phyloP scores from a whole-genome alignment of 345 rosid genomes.

The Triadica sebifera region DNA sequence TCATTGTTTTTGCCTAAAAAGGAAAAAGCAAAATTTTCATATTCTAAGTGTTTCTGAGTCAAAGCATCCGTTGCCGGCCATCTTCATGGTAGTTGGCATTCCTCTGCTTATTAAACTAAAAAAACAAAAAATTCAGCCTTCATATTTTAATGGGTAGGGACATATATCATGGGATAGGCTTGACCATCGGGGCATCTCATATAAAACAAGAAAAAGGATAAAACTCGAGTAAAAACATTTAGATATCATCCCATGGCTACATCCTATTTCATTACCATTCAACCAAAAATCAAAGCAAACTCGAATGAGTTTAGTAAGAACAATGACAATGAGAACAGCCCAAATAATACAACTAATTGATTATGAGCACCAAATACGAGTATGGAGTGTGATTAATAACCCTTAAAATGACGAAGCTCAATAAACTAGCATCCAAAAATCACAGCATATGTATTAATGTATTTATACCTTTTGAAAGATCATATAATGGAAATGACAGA shows the following conservation, averaged over 20 bases:
- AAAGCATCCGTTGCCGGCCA: not conserved
- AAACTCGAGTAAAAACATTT: not conserved
- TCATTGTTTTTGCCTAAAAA: no score
- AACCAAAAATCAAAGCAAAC: not conserved
- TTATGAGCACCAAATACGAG: not conserved
- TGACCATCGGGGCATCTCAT: not conserved
- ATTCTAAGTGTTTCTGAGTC: not conserved
- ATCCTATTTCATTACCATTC: not conserved
- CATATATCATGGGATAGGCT: no score
- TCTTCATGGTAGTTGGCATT: not conserved
- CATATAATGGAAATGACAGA: not conserved
- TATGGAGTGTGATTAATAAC: not conserved
- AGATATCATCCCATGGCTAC: not conserved
- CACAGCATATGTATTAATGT: not conserved
- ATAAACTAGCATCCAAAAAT: not conserved
- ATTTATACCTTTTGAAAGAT: not conserved
- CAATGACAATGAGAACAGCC: not conserved
- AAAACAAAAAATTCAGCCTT: not conserved
- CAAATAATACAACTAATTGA: not conserved
- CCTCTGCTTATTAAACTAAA: not conserved
- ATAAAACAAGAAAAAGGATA: not conserved
- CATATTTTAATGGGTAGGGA: not conserved
- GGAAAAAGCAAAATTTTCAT: no score
- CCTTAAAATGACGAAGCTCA: not conserved
- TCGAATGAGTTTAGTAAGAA: not conserved